phyloP scores from a whole-genome alignment of 495 filamentous ascomycete species.

The Podospora pseudopauciseta region DNA sequence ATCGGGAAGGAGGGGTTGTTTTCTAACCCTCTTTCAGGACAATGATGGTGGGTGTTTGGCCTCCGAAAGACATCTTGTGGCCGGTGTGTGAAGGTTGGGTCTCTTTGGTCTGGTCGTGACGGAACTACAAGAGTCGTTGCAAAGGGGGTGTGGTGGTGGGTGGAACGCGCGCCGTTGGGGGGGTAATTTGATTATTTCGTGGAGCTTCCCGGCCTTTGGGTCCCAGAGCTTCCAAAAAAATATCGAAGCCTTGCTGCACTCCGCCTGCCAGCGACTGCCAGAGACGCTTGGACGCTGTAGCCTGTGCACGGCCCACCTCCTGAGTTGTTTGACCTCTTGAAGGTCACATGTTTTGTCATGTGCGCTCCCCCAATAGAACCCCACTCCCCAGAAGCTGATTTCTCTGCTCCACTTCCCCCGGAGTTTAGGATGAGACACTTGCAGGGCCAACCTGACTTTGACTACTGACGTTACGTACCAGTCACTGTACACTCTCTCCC shows the following conservation, averaged over 20 bases:
- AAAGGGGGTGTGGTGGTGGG: conserved; percentile 7
- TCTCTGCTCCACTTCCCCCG: not conserved
- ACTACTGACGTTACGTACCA: not conserved
- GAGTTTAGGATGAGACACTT: not conserved
- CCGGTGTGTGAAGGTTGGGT: conserved; percentile 6
- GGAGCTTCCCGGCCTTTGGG: conserved; percentile 3
- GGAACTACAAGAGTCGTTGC: conserved; percentile 17
- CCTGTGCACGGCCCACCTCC: conserved; percentile 8
- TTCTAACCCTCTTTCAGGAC: conserved; percentile 92
- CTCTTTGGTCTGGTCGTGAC: conserved; percentile 10
- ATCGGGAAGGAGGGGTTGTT: conserved; percentile 34
- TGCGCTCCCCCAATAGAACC: not conserved
- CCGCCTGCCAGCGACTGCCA: not conserved
- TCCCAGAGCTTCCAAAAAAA: conserved; percentile 11
- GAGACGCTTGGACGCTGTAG: conserved; percentile 4
- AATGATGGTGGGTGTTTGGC: conserved; percentile 97
- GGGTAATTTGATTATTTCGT: conserved; percentile 4
- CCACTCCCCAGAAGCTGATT: not conserved
- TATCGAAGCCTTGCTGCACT: conserved; percentile 18
- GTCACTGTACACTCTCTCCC: no score
- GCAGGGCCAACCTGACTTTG: not conserved
- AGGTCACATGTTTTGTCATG: not conserved
- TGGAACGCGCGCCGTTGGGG: conserved; percentile 6
- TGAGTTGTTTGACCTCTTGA: not conserved
- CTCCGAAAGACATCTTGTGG: conserved; percentile 83